Conservation (phyloP, 257 asterid species). For the Cordia subcordata region DNA sequence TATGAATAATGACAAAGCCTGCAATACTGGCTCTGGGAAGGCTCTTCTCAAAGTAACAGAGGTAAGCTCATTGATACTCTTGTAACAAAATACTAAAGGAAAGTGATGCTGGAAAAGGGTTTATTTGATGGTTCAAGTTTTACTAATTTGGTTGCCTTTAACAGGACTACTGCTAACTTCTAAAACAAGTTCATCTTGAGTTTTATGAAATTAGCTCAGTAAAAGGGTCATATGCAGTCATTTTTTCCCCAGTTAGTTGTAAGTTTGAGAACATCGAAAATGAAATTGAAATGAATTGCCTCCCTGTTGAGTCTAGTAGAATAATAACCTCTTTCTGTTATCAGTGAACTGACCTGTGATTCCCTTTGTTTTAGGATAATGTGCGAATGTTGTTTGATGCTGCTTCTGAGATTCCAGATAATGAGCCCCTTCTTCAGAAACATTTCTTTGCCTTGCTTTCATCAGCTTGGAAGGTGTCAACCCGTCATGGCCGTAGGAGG, state of each 20-base stretch:
- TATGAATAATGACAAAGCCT: conserved; percentile 60
- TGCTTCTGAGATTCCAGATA: conserved; percentile 65
- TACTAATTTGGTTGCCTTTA: no score
- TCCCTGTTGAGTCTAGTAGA: not conserved
- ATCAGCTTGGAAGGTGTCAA: conserved; percentile 56
- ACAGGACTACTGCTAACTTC: no score
- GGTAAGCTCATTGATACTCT: conserved; percentile 36
- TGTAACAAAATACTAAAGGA: not conserved
- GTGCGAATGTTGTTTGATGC: conserved; percentile 60
- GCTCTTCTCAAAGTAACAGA: conserved; percentile 85
- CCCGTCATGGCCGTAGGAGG: conserved; percentile 26
- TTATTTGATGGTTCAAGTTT: no score
- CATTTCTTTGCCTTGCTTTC: conserved; percentile 79
- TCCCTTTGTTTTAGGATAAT: conserved; percentile 61
- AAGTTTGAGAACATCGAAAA: no score
- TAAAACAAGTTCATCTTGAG: no score
- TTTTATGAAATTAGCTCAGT: no score
- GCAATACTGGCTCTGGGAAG: conserved; percentile 55
- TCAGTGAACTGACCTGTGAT: conserved; percentile 13
- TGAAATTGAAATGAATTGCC: no score
- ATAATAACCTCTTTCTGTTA: conserved; percentile 1
- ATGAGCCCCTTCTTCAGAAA: conserved; percentile 70
- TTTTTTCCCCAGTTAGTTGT: no score
- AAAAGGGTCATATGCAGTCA: no score
- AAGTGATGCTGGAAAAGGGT: not conserved